A percentile compares a stretch with the other conserved stretches of the same genome.
phyloP scores from a whole-genome alignment of 345 rosid species.

The Nephelium lappaceum region DNA sequence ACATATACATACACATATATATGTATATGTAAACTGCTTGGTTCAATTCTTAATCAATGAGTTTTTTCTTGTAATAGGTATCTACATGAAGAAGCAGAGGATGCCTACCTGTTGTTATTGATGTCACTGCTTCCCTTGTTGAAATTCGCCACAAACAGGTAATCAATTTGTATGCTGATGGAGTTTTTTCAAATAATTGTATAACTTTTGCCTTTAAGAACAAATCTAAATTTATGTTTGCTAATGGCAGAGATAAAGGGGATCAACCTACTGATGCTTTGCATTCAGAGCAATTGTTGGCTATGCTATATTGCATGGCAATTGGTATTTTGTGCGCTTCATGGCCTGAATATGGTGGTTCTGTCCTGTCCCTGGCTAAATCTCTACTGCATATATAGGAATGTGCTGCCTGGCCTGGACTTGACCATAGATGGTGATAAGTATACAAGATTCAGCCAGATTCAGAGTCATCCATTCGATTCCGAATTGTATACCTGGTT shows the following conservation, averaged over 20 bases:
- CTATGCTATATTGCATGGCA: constrained; percentile 79
- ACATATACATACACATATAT: no score
- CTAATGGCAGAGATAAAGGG: constrained; percentile 54
- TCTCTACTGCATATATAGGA: constrained; percentile 51
- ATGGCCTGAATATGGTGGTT: constrained; percentile 76
- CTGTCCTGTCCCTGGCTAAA: constrained; percentile 50
- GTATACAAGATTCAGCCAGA: constrained; percentile 27
- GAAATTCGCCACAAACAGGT: constrained; percentile 75
- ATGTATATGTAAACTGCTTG: no score
- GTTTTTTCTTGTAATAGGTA: constrained; percentile 59
- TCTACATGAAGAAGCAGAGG: constrained; percentile 88
- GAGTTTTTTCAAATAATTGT: no score
- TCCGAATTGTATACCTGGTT: constrained; percentile 63
- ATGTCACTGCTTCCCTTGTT: constrained; percentile 78
- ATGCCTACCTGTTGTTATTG: constrained; percentile 70
- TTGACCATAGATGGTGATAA: constrained; percentile 26
- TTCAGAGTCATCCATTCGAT: constrained; percentile 52
- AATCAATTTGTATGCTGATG: no score
- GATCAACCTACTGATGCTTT: constrained; percentile 43
- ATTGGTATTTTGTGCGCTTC: constrained; percentile 74
- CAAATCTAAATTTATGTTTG: background rate
- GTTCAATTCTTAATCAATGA: no score
- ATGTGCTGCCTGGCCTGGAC: constrained; percentile 51
- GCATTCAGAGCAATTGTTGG: constrained; percentile 70
- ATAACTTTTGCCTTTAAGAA: background rate